phyloP scores from a whole-genome alignment of 106 monocot species.

The Dioscorea alata region DNA sequence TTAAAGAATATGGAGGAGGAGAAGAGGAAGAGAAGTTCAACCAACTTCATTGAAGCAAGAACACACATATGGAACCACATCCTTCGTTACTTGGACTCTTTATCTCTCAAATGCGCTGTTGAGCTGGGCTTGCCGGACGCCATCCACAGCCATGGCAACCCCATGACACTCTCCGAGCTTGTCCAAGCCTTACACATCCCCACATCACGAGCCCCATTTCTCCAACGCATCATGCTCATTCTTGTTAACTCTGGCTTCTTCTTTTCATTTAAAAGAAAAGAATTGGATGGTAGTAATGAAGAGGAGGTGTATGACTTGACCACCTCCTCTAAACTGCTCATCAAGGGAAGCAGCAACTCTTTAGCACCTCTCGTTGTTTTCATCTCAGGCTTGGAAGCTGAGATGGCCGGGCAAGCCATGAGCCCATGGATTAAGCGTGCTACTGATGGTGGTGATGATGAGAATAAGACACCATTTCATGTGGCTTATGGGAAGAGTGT shows the following conservation, averaged over 20 bases:
- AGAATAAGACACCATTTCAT: not conserved
- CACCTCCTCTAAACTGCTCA: not conserved
- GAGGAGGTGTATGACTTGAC: not conserved
- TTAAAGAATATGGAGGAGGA: no score
- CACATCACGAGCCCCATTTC: not conserved
- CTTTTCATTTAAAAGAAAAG: not conserved
- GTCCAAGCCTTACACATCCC: slow-evolving; percentile 1
- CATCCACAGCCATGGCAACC: slow-evolving; percentile 12
- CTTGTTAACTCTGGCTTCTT: slow-evolving; percentile 10
- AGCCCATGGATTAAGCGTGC: not conserved
- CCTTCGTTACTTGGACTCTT: slow-evolving; percentile 14
- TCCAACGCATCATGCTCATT: slow-evolving; percentile 18
- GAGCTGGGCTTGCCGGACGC: slow-evolving; percentile 25
- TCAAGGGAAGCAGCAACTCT: not conserved
- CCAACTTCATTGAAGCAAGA: not conserved
- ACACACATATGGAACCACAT: slow-evolving; percentile 21
- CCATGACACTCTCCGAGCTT: slow-evolving; percentile 14
- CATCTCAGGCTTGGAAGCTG: not conserved
- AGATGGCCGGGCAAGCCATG: not conserved
- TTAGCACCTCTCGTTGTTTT: not conserved
- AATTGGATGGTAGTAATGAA: no score
- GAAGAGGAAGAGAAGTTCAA: no score
- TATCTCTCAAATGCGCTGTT: slow-evolving; percentile 26
- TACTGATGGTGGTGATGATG: no score
- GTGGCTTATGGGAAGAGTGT: not conserved